Percentiles rank a stretch among this genome's conserved stretches.
Conservation (phyloP, 176 grass and related monocot genomes). For the Avena sativa region DNA sequence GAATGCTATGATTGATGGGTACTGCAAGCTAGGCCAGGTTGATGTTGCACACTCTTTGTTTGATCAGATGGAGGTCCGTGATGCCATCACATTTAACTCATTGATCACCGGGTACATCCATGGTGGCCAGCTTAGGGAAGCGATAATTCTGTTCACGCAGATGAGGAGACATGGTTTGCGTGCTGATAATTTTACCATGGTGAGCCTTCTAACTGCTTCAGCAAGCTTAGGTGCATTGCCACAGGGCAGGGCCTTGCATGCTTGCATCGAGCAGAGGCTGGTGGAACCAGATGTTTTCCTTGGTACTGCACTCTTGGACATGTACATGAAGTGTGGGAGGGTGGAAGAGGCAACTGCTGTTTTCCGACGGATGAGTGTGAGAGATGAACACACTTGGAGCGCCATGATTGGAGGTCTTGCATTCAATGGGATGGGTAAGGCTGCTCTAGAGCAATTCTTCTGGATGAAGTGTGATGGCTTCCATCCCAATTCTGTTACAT, state of each 20-base stretch:
- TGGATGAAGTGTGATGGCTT: slow-evolving; percentile 60
- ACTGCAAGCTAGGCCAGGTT: slow-evolving; percentile 60
- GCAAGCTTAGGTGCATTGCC: slow-evolving; percentile 75
- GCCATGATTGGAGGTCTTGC: slow-evolving; percentile 67
- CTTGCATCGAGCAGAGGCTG: slow-evolving; percentile 57
- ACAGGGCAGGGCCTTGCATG: slow-evolving; percentile 67
- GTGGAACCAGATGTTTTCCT: slow-evolving; percentile 65
- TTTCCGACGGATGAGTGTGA: slow-evolving; percentile 54
- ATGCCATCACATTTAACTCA: slow-evolving; percentile 74
- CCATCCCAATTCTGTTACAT: slow-evolving; percentile 60
- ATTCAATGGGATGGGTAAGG: slow-evolving; percentile 68
- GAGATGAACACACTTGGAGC: slow-evolving; percentile 67
- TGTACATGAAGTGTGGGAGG: slow-evolving; percentile 84
- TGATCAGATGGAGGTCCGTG: slow-evolving; percentile 58
- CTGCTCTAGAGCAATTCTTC: slow-evolving; percentile 65
- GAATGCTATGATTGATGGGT: slow-evolving; percentile 80
- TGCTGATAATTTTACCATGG: slow-evolving; percentile 61
- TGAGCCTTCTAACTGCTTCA: slow-evolving; percentile 72
- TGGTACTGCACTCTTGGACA: slow-evolving; percentile 72
- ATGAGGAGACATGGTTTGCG: slow-evolving; percentile 44
- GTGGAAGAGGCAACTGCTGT: slow-evolving; percentile 52
- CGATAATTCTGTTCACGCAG: slow-evolving; percentile 54
- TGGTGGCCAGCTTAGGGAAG: slow-evolving; percentile 55
- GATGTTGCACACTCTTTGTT: slow-evolving; percentile 59
- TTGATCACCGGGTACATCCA: slow-evolving; percentile 83